phyloP scores from a whole-genome alignment of 2,329 filamentous ascomycete genomes.

The Diaporthe amygdali region DNA sequence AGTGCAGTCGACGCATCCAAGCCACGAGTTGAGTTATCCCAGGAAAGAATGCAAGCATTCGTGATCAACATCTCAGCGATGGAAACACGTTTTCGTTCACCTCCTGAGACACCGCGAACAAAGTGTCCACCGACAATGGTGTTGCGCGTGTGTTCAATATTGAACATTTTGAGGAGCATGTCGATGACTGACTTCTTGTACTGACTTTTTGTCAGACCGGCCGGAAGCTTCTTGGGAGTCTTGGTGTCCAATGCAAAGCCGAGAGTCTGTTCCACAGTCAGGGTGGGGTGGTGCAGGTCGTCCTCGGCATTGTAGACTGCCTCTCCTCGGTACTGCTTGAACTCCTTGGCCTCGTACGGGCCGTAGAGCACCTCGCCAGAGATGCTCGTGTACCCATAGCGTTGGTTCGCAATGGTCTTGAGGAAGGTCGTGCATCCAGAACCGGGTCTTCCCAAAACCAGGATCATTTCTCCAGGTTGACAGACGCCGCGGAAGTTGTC shows the following conservation, averaged over 20 bases:
- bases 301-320: conserved; percentile 88
- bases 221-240: conserved; percentile 79
- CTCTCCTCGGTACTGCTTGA: conserved; percentile 79
- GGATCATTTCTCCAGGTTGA: conserved; percentile 85
- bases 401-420: conserved; percentile 71
- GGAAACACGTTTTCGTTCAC: conserved; percentile 79
- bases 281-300: conserved; percentile 82
- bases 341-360: conserved; percentile 72
- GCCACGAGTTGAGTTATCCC: conserved; percentile 71
- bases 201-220: conserved; percentile 71
- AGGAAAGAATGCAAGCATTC: conserved; percentile 72
- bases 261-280: conserved; percentile 88
- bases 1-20: conserved; percentile 61
- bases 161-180: conserved; percentile 87
- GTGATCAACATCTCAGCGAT: conserved; percentile 86
- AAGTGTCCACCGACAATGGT: conserved; percentile 87
- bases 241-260: conserved; percentile 86
- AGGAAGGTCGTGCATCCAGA: conserved; percentile 74
- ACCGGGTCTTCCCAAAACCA: conserved; percentile 80
- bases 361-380: conserved; percentile 79
- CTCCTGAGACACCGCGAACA: conserved; percentile 79
- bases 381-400: conserved; percentile 59
- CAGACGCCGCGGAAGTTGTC: conserved; percentile 73
- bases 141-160: conserved; percentile 85
- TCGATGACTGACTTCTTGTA: conserved; percentile 80